A percentile compares a stretch with the other conserved stretches of the same genome.
These are phyloP conservation scores for Russula earlei DNA, from an alignment of 768 basidiomycete genomes.

Conservation along the genomic window DNA sequence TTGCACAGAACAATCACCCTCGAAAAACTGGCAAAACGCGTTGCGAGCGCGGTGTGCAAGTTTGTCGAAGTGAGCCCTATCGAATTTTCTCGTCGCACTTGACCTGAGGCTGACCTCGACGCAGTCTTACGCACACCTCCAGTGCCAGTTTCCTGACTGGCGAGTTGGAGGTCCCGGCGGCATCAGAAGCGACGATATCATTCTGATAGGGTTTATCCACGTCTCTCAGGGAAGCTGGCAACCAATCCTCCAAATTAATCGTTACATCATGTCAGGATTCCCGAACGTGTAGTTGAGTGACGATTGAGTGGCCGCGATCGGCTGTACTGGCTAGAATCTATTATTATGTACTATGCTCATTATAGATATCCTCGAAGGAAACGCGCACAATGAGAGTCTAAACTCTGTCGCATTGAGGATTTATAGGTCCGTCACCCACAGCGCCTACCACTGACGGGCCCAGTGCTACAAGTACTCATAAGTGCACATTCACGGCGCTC, in stretches of 20 bases:
- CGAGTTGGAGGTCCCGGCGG: slow-evolving; percentile 1
- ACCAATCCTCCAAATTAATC: slow-evolving; percentile 7
- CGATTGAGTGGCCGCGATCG: too few species aligned
- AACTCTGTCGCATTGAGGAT: too few species aligned
- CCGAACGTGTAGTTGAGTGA: not conserved
- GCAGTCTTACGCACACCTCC: not conserved
- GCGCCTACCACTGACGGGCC: too few species aligned
- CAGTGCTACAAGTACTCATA: too few species aligned
- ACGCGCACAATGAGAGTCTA: too few species aligned
- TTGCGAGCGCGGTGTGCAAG: slow-evolving; percentile 4
- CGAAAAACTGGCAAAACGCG: not conserved
- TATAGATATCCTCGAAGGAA: not conserved
- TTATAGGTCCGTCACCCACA: too few species aligned
- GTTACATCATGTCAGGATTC: not conserved
- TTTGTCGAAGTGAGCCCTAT: slow-evolving; percentile 4
- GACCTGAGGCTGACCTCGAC: not conserved
- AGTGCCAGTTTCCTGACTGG: not conserved
- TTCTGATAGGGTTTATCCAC: slow-evolving; percentile 9
- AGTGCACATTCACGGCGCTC: too few species aligned
- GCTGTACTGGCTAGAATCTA: too few species aligned
- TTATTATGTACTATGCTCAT: too few species aligned
- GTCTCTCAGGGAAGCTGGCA: slow-evolving; percentile 16
- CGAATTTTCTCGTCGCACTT: not conserved
- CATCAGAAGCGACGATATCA: slow-evolving; percentile 5
- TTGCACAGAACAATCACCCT: not conserved